Evolutionary conservation across 208 protist species (phyloP), one percentile per base, ranked within the genome.

Genomic region (Herpetomonas tarakana): DNA sequence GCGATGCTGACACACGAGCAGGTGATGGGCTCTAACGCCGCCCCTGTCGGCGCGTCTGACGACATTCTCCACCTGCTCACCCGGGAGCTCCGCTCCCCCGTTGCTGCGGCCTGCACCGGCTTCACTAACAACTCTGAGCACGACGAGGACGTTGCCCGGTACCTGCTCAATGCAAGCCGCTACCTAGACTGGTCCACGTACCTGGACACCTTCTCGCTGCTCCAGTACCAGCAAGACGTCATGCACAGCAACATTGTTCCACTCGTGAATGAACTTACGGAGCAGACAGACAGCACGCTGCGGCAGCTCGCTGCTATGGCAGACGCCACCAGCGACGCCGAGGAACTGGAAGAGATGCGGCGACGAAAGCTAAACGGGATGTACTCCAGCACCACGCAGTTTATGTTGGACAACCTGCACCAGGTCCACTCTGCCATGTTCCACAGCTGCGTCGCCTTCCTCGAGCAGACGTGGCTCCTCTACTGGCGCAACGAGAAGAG

Each of bases 331-430:
- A 44, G 49, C 50, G 35, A 2, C 58, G 22, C 44, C 52, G n/a
- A 44, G 54, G 58, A 24, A 27, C 21, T 14, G 14, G 51, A 1
- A 35, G 52, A n/a, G 53, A 46, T 18, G 46, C 30, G 55, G 65
- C 41, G 28, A 51, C 21, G 30, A 29, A n/a, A 64, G 68, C 27
- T 68, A 28, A 22, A 55, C 1, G 19, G 52, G 12, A 52, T 74
- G 31, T 74, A 64, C 55, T 46, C 52, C 3, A 58, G 60, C 28
- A 63, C 66, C 27, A 80, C 79, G 16, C 79, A 86, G 67, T 84
- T 74, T 64, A 68, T 85, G 29, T 56, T 90, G 12, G 81, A 92
- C 51, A 87, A 80, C 58, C 58, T 88, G 18, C 71, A 88, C 44
- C 82, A 88, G 53, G 58, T 80, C 6, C 63, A 66, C 46, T 60